These are phyloP conservation scores for Trametes sp. DNA, from an alignment of 1,284 basidiomycete genomes.

Conservation along the genomic window DNA sequence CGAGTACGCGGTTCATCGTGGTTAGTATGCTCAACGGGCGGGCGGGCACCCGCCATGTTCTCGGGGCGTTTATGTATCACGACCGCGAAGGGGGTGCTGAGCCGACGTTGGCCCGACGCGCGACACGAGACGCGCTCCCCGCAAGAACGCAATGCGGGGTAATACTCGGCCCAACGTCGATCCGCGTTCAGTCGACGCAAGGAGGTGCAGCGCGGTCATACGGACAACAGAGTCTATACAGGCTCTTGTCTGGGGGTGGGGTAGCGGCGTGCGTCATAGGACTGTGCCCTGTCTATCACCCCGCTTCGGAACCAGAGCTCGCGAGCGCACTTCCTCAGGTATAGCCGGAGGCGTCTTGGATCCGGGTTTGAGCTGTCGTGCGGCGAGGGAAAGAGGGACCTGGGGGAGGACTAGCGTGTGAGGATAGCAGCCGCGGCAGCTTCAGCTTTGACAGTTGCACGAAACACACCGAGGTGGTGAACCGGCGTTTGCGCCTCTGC, in stretches of 20 bases:
- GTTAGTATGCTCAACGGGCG: background rate
- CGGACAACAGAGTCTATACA: conserved; percentile 7
- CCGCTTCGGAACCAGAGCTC: background rate
- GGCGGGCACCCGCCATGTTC: background rate
- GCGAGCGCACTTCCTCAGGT: background rate
- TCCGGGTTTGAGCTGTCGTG: background rate
- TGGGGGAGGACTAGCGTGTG: background rate
- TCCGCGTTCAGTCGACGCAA: conserved; percentile 25
- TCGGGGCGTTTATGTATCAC: conserved; percentile 18
- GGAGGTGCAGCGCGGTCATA: conserved; percentile 11
- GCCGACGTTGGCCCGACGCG: conserved; percentile 30
- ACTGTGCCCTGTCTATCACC: conserved; percentile 8
- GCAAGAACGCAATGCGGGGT: conserved; percentile 22
- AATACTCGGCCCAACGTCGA: conserved; percentile 35
- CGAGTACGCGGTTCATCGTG: conserved; percentile 27
- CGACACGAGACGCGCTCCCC: conserved; percentile 17
- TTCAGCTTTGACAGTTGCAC: background rate
- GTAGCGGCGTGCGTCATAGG: conserved; percentile 16
- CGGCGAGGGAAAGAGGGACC: background rate
- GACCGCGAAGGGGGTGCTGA: conserved; percentile 3
- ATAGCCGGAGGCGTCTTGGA: conserved; percentile 6
- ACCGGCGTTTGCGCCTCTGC: conserved; percentile 21
- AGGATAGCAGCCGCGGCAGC: background rate
- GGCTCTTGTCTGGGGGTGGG: background rate
- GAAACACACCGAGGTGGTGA: background rate